Base-by-base conservation (phyloP, 352 stramenopile species). In the Nothophytophthora sp. region DNA sequence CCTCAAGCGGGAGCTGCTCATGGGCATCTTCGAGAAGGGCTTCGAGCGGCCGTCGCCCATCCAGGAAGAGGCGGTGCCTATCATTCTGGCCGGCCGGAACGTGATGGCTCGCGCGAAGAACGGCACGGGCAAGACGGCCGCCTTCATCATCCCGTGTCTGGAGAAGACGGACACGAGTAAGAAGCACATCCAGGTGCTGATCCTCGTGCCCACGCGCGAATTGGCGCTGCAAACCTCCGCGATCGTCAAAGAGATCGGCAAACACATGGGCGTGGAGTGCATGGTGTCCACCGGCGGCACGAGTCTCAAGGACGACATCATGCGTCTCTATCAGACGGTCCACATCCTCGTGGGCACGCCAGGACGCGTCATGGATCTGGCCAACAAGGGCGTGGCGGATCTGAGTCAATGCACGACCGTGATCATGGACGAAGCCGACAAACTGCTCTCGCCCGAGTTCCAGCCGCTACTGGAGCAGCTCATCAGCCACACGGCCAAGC, bases 401-500 rank as follows among this genome's bases (percentile, higher is more conserved):
- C 70, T 99, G 30, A 97, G 86, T 50, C 85, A 99, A 50, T 99
- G 96, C 73, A 88, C 86, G 44, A 99, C 96, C 1, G 95, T 99
- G 37, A 98, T 99, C 55, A 98, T 99, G 95, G 97, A 99, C 66
- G 97, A 99, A 86, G 97, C 97, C 11, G 98, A 99, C 76, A 99
- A 99, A 75, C 77, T 99, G 32, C 81, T 99, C 7, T 99, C 96
- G 2, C 92, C 96, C 11, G 97, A 99, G 66, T 99, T 99, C 64
- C 92, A 99, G 69, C 95, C 93, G 7, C 86, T 99, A 33, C 73
- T 99, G 25, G 97, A 99, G 78, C 88, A 99, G 64, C 84, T 99
- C 37, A 67, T 99, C n/a, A 99, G 95, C 64, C 74, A 95, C 67
- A 92, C 81, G 41, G 68, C 96, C 34, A 86, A 91, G 54, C 82